Conservation (phyloP, 2,329 filamentous ascomycete species). For the Epichloe hybrida region DNA sequence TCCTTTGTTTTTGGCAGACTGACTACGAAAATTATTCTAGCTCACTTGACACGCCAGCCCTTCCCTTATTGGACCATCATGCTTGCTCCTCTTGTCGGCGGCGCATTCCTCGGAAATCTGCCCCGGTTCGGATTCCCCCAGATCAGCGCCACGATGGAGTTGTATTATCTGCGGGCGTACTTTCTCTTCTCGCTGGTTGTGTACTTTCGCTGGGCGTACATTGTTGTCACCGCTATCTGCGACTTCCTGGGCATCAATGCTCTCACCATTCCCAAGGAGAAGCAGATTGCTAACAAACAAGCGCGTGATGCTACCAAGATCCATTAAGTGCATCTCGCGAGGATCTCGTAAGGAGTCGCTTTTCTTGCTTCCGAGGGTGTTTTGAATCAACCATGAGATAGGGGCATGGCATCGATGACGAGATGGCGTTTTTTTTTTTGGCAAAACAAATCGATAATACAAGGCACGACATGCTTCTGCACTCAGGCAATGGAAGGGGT, state of each 20-base stretch:
- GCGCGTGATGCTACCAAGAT: slow-evolving; percentile 25
- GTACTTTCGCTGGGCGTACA: slow-evolving; percentile 84
- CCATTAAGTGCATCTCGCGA: slow-evolving; percentile 12
- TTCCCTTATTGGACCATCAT: slow-evolving; percentile 97
- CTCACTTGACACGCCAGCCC: slow-evolving; percentile 81
- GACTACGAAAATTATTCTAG: slow-evolving; percentile 98
- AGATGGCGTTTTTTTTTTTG: too few relatives aligned
- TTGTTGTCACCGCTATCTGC: slow-evolving; percentile 87
- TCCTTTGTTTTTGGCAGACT: slow-evolving; percentile 96
- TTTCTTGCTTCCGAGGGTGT: background rate
- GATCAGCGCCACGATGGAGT: slow-evolving; percentile 52
- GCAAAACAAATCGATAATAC: too few relatives aligned
- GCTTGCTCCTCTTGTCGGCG: slow-evolving; percentile 73
- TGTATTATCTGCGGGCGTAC: slow-evolving; percentile 73
- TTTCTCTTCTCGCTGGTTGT: slow-evolving; percentile 71
- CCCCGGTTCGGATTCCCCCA: slow-evolving; percentile 60
- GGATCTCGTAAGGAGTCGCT: background rate
- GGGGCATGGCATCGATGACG: too few relatives aligned
- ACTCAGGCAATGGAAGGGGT: too few relatives aligned
- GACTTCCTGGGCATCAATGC: slow-evolving; percentile 88
- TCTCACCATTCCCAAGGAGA: slow-evolving; percentile 63
- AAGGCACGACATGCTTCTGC: too few relatives aligned
- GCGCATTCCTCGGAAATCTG: slow-evolving; percentile 70
- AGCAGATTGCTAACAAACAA: slow-evolving; percentile 41
- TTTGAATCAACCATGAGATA: too few relatives aligned